Evolutionary conservation across 306 rosid species (phyloP).

Genomic region (Fagus crenata): DNA sequence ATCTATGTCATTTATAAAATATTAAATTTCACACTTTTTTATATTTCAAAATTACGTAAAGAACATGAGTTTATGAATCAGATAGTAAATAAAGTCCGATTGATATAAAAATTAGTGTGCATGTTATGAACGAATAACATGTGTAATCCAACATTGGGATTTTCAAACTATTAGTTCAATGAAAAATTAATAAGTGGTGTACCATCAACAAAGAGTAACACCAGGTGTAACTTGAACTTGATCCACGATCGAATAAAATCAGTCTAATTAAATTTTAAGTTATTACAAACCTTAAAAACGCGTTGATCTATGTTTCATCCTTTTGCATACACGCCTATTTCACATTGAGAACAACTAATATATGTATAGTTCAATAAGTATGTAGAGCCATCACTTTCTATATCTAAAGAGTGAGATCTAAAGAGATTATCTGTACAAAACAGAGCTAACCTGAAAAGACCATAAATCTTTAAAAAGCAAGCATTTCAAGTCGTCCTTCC

Average conservation of each 20-base stretch:
- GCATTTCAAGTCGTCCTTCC: conserved; percentile 4
- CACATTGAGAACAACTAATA: background rate
- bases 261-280: conserved; percentile 1
- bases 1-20: too few relatives aligned
- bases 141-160: too few relatives aligned
- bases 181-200: too few relatives aligned
- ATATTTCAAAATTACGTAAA: too few relatives aligned
- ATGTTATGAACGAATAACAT: too few relatives aligned
- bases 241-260: background rate
- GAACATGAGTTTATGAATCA: too few relatives aligned
- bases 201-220: too few relatives aligned
- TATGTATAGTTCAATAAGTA: background rate
- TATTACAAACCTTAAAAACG: background rate
- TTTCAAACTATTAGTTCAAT: too few relatives aligned
- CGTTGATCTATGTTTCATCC: background rate
- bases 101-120: too few relatives aligned
- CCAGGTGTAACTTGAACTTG: too few relatives aligned
- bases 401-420: background rate
- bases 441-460: background rate
- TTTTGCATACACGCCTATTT: background rate
- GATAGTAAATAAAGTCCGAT: too few relatives aligned
- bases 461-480: background rate
- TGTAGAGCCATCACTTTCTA: background rate
- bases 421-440: background rate
- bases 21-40: too few relatives aligned